Conservation (phyloP, 2,329 filamentous ascomycete species). For the Mycosphaerella arachidis region DNA sequence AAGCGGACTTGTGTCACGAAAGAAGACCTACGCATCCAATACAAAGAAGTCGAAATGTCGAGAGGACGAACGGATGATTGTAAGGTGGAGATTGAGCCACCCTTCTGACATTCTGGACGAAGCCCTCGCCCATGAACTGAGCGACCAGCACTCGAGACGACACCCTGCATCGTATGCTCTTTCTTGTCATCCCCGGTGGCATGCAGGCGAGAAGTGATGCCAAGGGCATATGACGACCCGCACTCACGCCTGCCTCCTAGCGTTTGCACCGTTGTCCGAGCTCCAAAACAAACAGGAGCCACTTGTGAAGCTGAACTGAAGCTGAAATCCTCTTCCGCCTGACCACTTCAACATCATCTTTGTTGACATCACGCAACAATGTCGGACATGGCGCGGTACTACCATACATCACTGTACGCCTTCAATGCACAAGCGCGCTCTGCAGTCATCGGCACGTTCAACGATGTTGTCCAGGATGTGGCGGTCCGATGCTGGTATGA, state of each 20-base stretch:
- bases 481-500: conserved; percentile 21
- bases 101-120: too few species aligned
- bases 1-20: background rate
- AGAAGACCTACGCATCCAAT: too few species aligned
- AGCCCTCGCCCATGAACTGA: too few species aligned
- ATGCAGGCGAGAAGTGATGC: background rate
- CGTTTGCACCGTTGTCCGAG: background rate
- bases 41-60: too few species aligned
- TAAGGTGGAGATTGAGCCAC: too few species aligned
- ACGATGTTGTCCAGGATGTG: conserved; percentile 17
- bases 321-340: too few species aligned
- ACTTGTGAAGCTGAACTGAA: background rate
- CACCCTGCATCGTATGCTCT: too few species aligned
- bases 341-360: background rate
- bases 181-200: too few species aligned
- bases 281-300: background rate
- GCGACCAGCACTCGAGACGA: too few species aligned
- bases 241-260: background rate
- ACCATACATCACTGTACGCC: conserved; percentile 27
- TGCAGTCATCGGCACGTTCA: conserved; percentile 21
- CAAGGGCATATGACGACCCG: background rate
- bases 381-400: conserved; percentile 21
- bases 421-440: conserved; percentile 21
- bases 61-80: too few species aligned
- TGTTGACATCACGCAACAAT: conserved; percentile 9